Evolutionary conservation across 768 basidiomycete species (phyloP), one percentile per base, ranked within the genome.

Genomic region (Pleurotus salmoneostramineus): DNA sequence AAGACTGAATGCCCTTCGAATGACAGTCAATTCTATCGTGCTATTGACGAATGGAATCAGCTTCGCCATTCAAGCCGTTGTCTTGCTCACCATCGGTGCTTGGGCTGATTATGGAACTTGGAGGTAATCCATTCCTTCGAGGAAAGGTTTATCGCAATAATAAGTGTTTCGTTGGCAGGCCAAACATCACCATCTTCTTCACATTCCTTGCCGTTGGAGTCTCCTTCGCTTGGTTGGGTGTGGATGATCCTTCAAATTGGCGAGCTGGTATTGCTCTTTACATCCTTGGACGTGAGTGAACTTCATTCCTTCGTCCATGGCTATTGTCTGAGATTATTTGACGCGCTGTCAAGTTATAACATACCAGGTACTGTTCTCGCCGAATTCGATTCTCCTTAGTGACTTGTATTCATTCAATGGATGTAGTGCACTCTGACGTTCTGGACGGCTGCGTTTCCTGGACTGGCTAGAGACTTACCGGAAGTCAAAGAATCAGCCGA

Each of bases 21-120:
- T 15, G 21, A 14, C 63, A 89, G 87, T 89, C 57, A 91, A 89
- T 63, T 87, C 89, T 2, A 88, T 91, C 60, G 87, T 91, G 4
- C 77, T 91, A 27, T 75, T 90, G 56, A 90, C 88, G 6, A 91
- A 91, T 63, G 89, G 90, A 3, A 83, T 92, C 45, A 87, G 85
- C 59, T 91, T 91, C 64, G 88, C 87, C 0, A 77, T 91, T 31
- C 89, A 92, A 69, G 87, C 88, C 0, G 80, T 78, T 12, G 64
- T 91, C 12, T 71, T 92, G 42, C 69, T 91, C 21, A 63, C 79
- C 10, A 81, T 91, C 32, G 89, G 89, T 3, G 86, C 88, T 3
- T 91, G 89, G 85, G 88, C 89, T 0, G 89, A 91, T 67, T 92
- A 91, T 67, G 89, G 90, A n/a, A 71, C 73, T 12, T 90, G 88